phyloP scores from a whole-genome alignment of 2,329 filamentous ascomycete genomes.

The Hypoxylon sp. region DNA sequence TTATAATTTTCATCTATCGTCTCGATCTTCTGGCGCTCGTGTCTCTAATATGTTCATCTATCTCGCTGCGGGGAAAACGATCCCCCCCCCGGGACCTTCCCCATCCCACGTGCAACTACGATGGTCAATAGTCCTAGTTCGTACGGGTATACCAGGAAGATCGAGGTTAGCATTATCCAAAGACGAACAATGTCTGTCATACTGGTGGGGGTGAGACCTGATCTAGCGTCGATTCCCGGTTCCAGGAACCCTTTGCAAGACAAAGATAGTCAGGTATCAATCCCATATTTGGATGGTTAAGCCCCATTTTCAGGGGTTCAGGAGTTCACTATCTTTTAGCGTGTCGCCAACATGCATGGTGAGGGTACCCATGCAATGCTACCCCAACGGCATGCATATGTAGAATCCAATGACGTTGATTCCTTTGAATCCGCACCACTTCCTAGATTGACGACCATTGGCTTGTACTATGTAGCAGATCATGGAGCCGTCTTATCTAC shows the following conservation, averaged over 20 bases:
- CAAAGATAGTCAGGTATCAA: not conserved
- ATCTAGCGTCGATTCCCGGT: slow-evolving; percentile 25
- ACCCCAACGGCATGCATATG: slow-evolving; percentile 6
- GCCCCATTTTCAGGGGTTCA: slow-evolving; percentile 4
- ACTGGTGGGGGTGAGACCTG: slow-evolving; percentile 5
- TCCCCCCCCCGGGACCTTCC: not conserved
- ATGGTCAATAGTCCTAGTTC: slow-evolving; percentile 3
- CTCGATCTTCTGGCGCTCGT: not conserved
- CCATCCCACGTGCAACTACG: slow-evolving; percentile 10
- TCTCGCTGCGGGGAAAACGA: not conserved
- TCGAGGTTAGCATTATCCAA: slow-evolving; percentile 1
- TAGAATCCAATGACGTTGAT: not conserved
- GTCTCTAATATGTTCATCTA: slow-evolving; percentile 16
- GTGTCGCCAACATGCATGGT: slow-evolving; percentile 6
- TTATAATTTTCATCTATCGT: not conserved
- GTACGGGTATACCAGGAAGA: slow-evolving; percentile 1
- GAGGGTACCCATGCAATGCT: slow-evolving; percentile 3
- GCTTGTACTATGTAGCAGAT: not conserved
- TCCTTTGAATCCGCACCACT: not conserved
- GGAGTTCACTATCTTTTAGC: no score
- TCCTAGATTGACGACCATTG: not conserved
- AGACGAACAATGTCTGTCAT: not conserved
- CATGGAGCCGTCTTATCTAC: not conserved
- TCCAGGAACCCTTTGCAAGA: slow-evolving; percentile 9
- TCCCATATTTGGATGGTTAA: not conserved